These are phyloP conservation scores for Croton setiger DNA, from an alignment of 441 rosid species.

Conservation along the genomic window DNA sequence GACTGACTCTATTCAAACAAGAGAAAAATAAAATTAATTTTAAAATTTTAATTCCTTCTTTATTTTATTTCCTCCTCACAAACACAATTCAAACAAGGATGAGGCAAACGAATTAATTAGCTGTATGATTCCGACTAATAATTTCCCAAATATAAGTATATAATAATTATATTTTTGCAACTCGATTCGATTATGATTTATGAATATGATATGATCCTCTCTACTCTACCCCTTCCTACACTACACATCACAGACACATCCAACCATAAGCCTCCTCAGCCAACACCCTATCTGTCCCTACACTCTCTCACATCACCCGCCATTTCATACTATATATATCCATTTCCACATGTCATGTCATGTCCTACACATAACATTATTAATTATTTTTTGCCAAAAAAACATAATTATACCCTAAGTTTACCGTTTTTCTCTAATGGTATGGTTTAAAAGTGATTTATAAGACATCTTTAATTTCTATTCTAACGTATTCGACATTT, in stretches of 20 bases:
- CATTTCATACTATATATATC: not conserved
- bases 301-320: conserved; percentile 9
- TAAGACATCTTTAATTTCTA: too few relatives aligned
- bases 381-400: too few relatives aligned
- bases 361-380: not conserved
- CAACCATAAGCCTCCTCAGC: conserved; percentile 1
- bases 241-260: not conserved
- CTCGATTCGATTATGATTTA: not conserved
- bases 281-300: conserved; percentile 6
- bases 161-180: not conserved
- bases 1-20: too few relatives aligned
- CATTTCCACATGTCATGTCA: conserved; percentile 13
- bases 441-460: too few relatives aligned
- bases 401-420: too few relatives aligned
- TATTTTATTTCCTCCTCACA: too few relatives aligned
- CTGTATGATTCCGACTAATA: conserved; percentile 1
- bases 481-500: too few relatives aligned
- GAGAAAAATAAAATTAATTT: too few relatives aligned
- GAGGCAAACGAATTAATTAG: not conserved
- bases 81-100: too few relatives aligned
- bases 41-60: too few relatives aligned
- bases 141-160: not conserved
- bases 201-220: not conserved
- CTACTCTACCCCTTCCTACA: not conserved
- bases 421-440: too few relatives aligned